Percentiles rank a stretch among this genome's conserved stretches.
Conservation (phyloP, 1,139 yeast species). For the Yamadazyma kanchanaburiensis region DNA sequence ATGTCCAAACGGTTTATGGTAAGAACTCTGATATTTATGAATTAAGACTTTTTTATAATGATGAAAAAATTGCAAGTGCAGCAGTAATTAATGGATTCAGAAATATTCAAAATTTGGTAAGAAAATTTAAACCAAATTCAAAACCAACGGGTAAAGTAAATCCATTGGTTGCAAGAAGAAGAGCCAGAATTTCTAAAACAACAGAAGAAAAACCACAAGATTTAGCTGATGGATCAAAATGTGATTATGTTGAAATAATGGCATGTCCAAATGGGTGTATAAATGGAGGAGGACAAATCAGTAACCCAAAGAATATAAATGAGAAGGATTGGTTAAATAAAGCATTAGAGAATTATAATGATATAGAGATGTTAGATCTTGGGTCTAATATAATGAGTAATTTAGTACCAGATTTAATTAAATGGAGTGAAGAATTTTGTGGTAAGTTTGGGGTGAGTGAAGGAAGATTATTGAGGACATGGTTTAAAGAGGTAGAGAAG, state of each 20-base stretch:
- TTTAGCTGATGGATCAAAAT: conserved; percentile 57
- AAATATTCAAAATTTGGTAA: conserved; percentile 88
- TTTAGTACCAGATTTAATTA: conserved; percentile 14
- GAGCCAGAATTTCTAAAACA: conserved; percentile 25
- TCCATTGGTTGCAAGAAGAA: conserved; percentile 41
- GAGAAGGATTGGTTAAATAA: conserved; percentile 43
- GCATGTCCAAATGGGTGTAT: conserved; percentile 98
- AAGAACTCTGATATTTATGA: conserved; percentile 77
- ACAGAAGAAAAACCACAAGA: conserved; percentile 27
- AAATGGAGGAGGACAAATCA: conserved; percentile 93
- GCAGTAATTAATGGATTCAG: conserved; percentile 89
- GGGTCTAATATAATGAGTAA: conserved; percentile 3
- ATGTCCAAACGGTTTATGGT: conserved; percentile 45
- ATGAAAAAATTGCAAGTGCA: conserved; percentile 51
- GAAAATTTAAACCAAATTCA: conserved; percentile 60
- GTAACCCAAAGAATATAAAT: conserved; percentile 35
- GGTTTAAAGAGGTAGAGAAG: conserved; percentile 49
- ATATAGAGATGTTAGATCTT: conserved; percentile 18
- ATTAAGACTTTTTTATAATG: conserved; percentile 43
- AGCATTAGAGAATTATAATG: conserved; percentile 27
- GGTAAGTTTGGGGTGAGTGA: conserved; percentile 24
- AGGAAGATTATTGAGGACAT: conserved; percentile 41
- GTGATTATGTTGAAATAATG: conserved; percentile 92
- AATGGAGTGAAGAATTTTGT: conserved; percentile 36
- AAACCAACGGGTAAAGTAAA: conserved; percentile 11